phyloP scores from a whole-genome alignment of 768 basidiomycete genomes.

The Leucosporidium creatinivorum region DNA sequence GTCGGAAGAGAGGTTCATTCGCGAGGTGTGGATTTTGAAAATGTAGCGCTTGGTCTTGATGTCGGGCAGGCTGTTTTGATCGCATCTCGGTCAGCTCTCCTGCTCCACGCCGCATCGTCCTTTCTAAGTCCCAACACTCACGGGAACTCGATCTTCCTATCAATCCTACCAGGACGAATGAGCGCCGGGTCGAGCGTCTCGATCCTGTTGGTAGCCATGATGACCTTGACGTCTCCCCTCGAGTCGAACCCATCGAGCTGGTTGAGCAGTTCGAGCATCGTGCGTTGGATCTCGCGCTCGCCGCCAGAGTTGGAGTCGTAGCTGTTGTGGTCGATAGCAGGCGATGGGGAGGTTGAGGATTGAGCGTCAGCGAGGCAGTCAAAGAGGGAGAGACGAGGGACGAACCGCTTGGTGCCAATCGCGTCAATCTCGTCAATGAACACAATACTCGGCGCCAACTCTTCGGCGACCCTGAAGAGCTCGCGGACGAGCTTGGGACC shows the following conservation, averaged over 20 bases:
- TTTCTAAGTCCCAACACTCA: too few species aligned
- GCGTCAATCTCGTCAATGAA: conserved; percentile 99
- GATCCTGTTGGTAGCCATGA: conserved; percentile 99
- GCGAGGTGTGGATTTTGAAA: conserved; percentile 79
- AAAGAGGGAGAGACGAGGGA: conserved; percentile 9
- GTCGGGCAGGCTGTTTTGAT: conserved; percentile 66
- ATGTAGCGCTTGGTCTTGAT: conserved; percentile 99
- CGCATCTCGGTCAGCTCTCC: neutral
- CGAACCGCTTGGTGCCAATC: conserved; percentile 90
- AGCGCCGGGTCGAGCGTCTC: conserved; percentile 95
- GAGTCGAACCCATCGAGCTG: conserved; percentile 99
- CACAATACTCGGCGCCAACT: conserved; percentile 95
- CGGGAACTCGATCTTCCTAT: conserved; percentile 91
- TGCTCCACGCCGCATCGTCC: too few species aligned
- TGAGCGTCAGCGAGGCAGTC: too few species aligned
- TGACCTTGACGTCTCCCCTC: conserved; percentile 98
- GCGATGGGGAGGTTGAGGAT: too few species aligned
- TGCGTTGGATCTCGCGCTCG: conserved; percentile 97
- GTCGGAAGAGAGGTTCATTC: conserved; percentile 76
- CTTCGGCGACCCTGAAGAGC: conserved; percentile 92
- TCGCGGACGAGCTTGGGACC: conserved; percentile 97
- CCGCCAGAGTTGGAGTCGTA: conserved; percentile 98
- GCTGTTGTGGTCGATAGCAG: conserved; percentile 44
- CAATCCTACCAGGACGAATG: conserved; percentile 96
- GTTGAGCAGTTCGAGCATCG: conserved; percentile 97